A percentile compares a stretch with the other conserved stretches of the same genome.
Evolutionary conservation across 1,284 basidiomycete species (phyloP).

Genomic region (Heterobasidion occidentale): DNA sequence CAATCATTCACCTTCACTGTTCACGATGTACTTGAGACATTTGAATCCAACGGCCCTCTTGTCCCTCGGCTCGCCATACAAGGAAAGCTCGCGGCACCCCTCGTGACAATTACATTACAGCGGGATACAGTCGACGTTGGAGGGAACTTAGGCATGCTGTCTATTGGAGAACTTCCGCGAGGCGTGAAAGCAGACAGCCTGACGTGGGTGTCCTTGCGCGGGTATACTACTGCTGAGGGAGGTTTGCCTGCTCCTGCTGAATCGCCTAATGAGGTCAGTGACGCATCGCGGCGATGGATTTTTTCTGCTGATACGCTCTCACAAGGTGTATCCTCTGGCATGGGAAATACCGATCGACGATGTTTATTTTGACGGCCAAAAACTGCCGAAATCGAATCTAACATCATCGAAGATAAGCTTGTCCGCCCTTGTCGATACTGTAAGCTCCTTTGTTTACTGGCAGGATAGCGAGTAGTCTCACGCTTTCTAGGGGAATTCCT

Average conservation of each 20-base stretch:
- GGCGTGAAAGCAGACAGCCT: conserved; percentile 24
- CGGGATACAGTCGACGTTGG: conserved; percentile 28
- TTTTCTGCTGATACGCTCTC: background rate
- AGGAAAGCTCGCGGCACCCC: background rate
- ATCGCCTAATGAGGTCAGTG: conserved; percentile 24
- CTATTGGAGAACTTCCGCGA: conserved; percentile 29
- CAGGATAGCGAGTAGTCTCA: background rate
- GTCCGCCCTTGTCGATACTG: conserved; percentile 45
- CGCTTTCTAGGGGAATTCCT: conserved; percentile 25
- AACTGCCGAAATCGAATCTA: conserved; percentile 34
- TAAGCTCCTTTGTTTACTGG: conserved; percentile 15
- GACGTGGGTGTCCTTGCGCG: conserved; percentile 31
- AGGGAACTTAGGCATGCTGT: conserved; percentile 28
- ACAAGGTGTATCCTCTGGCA: conserved; percentile 23
- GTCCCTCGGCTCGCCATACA: conserved; percentile 4
- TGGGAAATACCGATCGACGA: conserved; percentile 53
- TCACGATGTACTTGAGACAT: conserved; percentile 17
- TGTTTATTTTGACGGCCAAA: conserved; percentile 45
- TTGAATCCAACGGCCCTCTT: conserved; percentile 17
- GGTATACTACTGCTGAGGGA: conserved; percentile 25
- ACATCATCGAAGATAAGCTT: conserved; percentile 5
- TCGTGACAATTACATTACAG: conserved; percentile 24
- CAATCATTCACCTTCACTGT: conserved; percentile 1
- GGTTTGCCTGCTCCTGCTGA: conserved; percentile 24
- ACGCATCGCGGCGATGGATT: background rate